Conservation (phyloP, 805 yeast species). For the Teunomyces tritomae region DNA sequence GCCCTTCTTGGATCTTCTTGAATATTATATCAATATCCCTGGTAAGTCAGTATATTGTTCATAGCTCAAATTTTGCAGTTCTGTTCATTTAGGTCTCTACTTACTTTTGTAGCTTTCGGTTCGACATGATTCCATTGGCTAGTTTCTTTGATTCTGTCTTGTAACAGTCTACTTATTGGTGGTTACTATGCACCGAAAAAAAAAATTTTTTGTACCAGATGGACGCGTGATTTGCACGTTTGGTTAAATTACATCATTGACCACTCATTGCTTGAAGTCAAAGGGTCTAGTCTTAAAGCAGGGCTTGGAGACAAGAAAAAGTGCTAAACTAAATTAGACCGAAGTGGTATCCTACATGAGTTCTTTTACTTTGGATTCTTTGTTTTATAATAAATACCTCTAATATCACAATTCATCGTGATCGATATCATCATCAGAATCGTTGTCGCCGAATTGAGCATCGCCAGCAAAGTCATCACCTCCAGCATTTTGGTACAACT, state of each 20-base stretch:
- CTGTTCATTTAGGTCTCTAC: slow-evolving; percentile 11
- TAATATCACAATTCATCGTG: slow-evolving; percentile 42
- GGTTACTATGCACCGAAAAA: slow-evolving; percentile 5
- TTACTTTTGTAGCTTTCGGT: slow-evolving; percentile 37
- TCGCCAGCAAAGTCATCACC: slow-evolving; percentile 41
- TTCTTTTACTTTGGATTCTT: not conserved
- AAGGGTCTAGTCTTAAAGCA: not conserved
- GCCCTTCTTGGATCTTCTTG: slow-evolving; percentile 45
- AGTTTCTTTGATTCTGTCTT: not conserved
- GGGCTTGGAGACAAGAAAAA: no score
- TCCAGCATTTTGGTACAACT: slow-evolving; percentile 56
- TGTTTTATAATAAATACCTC: slow-evolving; percentile 3
- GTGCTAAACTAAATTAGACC: no score
- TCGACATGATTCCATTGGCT: slow-evolving; percentile 19
- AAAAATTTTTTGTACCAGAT: slow-evolving; percentile 14
- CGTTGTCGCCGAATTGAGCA: slow-evolving; percentile 41
- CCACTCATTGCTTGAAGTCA: not conserved
- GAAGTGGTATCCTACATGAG: not conserved
- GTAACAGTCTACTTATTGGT: slow-evolving; percentile 4
- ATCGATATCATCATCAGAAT: slow-evolving; percentile 43
- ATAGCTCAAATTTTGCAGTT: not conserved
- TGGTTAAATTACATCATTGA: not conserved
- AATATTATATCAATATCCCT: slow-evolving; percentile 26
- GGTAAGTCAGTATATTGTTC: not conserved
- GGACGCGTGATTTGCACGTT: slow-evolving; percentile 9